Evolutionary conservation across 2,329 filamentous ascomycete species (phyloP).

Genomic region (Arthrobotrys megalospora): DNA sequence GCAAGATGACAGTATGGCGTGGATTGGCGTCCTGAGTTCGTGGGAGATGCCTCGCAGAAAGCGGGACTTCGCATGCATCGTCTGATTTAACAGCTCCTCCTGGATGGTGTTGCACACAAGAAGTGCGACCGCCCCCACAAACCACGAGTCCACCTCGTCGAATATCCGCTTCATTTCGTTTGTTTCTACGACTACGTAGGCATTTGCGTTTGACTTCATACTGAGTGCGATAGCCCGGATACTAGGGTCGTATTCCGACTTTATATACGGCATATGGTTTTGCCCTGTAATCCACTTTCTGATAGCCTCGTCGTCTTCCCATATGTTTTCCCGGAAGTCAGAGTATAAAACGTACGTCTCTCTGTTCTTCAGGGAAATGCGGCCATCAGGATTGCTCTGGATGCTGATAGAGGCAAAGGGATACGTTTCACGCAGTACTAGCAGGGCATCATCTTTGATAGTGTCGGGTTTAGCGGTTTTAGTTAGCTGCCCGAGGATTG

Average conservation of each 20-base stretch:
- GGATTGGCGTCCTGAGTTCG: conserved; percentile 70
- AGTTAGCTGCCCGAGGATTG: conserved; percentile 67
- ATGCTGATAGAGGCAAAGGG: conserved; percentile 66
- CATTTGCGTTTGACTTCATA: conserved; percentile 66
- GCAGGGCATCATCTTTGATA: conserved; percentile 65
- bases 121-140: conserved; percentile 68
- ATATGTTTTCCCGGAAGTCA: conserved; percentile 67
- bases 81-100: conserved; percentile 67
- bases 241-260: conserved; percentile 63
- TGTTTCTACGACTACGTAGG: conserved; percentile 68
- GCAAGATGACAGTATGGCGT: conserved; percentile 69
- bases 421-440: conserved; percentile 66
- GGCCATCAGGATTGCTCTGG: conserved; percentile 62
- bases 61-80: conserved; percentile 68
- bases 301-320: conserved; percentile 69
- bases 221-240: conserved; percentile 68
- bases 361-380: conserved; percentile 64
- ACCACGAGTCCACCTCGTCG: conserved; percentile 70
- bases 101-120: conserved; percentile 68
- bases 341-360: conserved; percentile 63
- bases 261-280: conserved; percentile 66
- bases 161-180: conserved; percentile 69
- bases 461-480: conserved; percentile 63
- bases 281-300: conserved; percentile 67
- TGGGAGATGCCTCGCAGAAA: conserved; percentile 70